A percentile compares a stretch with the other conserved stretches of the same genome.
These are phyloP conservation scores for Leishmania guyanensis DNA, from an alignment of 208 protist species.

Conservation along the genomic window DNA sequence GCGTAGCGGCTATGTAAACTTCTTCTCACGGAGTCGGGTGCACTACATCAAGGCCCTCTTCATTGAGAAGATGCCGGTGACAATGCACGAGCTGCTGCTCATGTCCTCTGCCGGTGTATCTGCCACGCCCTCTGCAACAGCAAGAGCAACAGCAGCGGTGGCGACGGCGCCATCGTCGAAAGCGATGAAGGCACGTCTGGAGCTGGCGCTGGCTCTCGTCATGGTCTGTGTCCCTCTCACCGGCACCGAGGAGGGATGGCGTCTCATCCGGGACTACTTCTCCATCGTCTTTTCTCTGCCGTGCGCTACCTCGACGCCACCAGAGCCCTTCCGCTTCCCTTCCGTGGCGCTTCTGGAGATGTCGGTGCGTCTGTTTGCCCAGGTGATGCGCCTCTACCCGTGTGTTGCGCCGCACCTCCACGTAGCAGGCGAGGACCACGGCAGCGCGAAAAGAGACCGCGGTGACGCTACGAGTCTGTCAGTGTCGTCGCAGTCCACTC, in stretches of 20 bases:
- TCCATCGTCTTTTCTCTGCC: slow-evolving; percentile 28
- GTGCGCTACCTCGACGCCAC: background rate
- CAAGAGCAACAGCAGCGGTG: background rate
- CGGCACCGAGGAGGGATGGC: slow-evolving; percentile 55
- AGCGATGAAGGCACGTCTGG: slow-evolving; percentile 29
- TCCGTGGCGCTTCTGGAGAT: slow-evolving; percentile 23
- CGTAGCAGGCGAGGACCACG: background rate
- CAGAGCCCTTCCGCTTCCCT: slow-evolving; percentile 18
- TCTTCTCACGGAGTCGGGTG: slow-evolving; percentile 25
- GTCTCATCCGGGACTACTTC: slow-evolving; percentile 60
- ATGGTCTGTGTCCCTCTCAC: slow-evolving; percentile 50
- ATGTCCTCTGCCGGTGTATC: background rate
- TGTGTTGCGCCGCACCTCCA: slow-evolving; percentile 13
- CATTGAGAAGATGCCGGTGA: slow-evolving; percentile 59
- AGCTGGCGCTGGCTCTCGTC: slow-evolving; percentile 52
- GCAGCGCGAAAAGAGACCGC: background rate
- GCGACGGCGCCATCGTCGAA: slow-evolving; percentile 1
- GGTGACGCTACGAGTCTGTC: background rate
- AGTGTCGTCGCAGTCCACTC: background rate
- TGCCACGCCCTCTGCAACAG: background rate
- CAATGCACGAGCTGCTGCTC: slow-evolving; percentile 57
- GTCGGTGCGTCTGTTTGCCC: slow-evolving; percentile 25
- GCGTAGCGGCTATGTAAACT: background rate
- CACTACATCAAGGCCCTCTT: slow-evolving; percentile 62
- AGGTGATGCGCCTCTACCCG: slow-evolving; percentile 34